Conservation (phyloP, 1,284 basidiomycete species). For the Ceratobasidium sp. region DNA sequence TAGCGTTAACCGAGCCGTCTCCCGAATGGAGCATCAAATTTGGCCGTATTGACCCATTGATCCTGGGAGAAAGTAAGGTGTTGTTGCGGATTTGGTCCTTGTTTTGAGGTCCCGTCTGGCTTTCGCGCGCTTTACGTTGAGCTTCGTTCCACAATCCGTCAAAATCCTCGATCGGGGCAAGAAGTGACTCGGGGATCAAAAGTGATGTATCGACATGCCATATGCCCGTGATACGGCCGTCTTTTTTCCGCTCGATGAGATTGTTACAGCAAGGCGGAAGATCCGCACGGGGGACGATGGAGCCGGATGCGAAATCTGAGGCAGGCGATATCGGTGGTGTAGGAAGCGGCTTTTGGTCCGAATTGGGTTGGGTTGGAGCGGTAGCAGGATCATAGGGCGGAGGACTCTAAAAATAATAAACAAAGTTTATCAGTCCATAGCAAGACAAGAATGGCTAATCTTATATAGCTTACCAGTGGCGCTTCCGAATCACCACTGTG, state of each 20-base stretch:
- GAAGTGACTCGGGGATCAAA: neutral
- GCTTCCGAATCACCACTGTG: no score
- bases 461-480: no score
- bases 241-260: neutral
- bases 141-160: slow-evolving; percentile 15
- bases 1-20: slow-evolving; percentile 3
- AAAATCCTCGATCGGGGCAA: neutral
- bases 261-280: slow-evolving; percentile 14
- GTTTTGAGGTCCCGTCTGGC: no score
- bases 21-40: slow-evolving; percentile 21
- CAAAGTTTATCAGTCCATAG: no score
- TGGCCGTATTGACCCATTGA: slow-evolving; percentile 5
- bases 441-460: no score
- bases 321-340: neutral
- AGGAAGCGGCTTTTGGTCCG: no score
- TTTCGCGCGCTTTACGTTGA: neutral
- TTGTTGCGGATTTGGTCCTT: neutral
- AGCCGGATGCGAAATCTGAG: neutral
- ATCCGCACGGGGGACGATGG: neutral
- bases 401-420: no score
- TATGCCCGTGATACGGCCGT: neutral
- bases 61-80: neutral
- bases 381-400: no score
- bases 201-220: slow-evolving; percentile 31
- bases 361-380: no score